phyloP scores from a whole-genome alignment of 2,329 filamentous ascomycete genomes.

The Teratosphaeria nubilosa region DNA sequence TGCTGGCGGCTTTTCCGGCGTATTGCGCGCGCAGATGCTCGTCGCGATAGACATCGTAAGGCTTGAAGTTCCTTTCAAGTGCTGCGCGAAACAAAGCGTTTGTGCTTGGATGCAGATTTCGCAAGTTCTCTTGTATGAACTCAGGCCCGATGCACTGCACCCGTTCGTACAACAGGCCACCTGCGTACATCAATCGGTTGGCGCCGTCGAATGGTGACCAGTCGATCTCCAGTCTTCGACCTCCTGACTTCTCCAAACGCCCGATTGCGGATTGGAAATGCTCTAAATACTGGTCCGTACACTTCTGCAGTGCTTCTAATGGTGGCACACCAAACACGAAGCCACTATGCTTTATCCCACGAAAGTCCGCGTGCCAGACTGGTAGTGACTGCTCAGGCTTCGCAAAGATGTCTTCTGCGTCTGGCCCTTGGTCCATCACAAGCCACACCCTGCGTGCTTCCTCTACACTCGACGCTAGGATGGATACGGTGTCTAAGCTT shows the following conservation, averaged over 20 bases:
- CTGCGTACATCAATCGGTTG: neutral
- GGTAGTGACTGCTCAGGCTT: constrained; percentile 29
- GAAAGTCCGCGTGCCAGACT: constrained; percentile 24
- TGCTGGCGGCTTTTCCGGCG: constrained; percentile 32
- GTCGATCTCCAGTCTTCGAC: neutral
- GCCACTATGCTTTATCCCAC: constrained; percentile 24
- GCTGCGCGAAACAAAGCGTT: constrained; percentile 34
- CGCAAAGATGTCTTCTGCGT: constrained; percentile 43
- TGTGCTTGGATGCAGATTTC: neutral
- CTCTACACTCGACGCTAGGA: constrained; percentile 40
- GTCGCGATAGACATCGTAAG: constrained; percentile 41
- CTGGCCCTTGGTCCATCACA: constrained; percentile 36
- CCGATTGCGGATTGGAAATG: neutral
- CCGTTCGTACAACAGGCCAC: neutral
- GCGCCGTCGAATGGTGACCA: neutral
- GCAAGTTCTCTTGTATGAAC: neutral
- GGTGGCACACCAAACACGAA: constrained; percentile 43
- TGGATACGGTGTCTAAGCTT: constrained; percentile 48
- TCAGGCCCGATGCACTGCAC: neutral
- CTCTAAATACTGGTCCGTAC: neutral
- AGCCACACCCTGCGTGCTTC: constrained; percentile 44
- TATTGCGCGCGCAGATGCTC: constrained; percentile 36
- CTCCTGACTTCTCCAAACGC: neutral
- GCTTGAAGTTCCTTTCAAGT: constrained; percentile 28
- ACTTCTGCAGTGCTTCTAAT: neutral